Percentiles rank a stretch among this genome's conserved stretches.
Conservation (phyloP, 306 rosid species). For the Castanea crenata region DNA sequence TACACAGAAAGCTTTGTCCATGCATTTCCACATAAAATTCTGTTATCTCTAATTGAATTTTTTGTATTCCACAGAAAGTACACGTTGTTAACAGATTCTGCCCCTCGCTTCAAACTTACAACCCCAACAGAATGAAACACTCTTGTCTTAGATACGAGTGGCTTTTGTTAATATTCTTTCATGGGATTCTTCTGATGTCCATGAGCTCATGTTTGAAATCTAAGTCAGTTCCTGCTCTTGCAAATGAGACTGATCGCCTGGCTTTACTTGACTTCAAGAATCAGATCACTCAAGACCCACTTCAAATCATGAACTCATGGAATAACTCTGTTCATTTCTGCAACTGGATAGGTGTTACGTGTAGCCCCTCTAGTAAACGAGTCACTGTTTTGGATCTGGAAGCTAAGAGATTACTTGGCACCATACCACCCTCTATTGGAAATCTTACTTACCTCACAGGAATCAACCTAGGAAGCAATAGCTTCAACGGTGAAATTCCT, state of each 20-base stretch:
- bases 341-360: background rate
- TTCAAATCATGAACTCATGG: slow-evolving; percentile 35
- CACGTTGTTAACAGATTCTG: too few relatives aligned
- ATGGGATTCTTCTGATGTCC: slow-evolving; percentile 7
- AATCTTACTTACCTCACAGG: slow-evolving; percentile 37
- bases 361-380: slow-evolving; percentile 15
- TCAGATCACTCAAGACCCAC: slow-evolving; percentile 31
- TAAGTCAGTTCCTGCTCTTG: background rate
- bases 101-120: background rate
- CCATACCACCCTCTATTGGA: slow-evolving; percentile 34
- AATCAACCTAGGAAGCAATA: slow-evolving; percentile 18
- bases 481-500: slow-evolving; percentile 23
- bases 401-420: background rate
- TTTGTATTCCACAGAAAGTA: too few relatives aligned
- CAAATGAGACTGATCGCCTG: slow-evolving; percentile 31
- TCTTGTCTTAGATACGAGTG: background rate
- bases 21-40: too few relatives aligned
- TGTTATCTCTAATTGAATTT: too few relatives aligned
- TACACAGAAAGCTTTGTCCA: too few relatives aligned
- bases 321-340: slow-evolving; percentile 36
- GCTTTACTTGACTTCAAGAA: slow-evolving; percentile 39
- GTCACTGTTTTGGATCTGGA: slow-evolving; percentile 19
- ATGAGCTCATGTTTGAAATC: slow-evolving; percentile 9
- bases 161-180: background rate
- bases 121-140: background rate